Conservation (phyloP, 345 rosid species). For the Linum tenue region DNA sequence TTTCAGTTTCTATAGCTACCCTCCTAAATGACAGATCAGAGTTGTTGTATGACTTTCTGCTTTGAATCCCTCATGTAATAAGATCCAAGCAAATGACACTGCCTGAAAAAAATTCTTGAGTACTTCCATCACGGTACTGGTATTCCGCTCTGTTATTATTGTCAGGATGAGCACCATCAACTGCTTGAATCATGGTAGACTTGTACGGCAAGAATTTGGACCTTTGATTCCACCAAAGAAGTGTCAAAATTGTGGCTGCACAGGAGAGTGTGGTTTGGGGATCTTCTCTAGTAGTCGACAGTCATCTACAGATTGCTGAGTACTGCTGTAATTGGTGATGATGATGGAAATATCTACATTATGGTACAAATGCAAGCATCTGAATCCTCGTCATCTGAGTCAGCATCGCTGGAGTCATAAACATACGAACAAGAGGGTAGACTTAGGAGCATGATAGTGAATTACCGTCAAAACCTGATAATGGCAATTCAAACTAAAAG, state of each 20-base stretch:
- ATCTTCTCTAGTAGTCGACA: background rate
- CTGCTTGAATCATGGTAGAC: constrained; percentile 17
- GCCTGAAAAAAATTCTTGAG: background rate
- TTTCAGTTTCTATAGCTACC: background rate
- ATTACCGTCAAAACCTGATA: background rate
- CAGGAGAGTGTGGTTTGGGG: constrained; percentile 2
- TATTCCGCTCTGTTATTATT: background rate
- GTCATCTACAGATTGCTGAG: constrained; percentile 10
- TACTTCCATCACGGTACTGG: constrained; percentile 6
- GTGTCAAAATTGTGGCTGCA: constrained; percentile 10
- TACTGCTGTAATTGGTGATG: background rate
- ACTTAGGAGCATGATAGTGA: background rate
- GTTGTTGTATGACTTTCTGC: constrained; percentile 6
- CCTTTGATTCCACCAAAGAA: constrained; percentile 13
- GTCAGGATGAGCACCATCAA: background rate
- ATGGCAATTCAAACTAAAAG: background rate
- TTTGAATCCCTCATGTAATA: background rate
- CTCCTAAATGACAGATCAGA: background rate
- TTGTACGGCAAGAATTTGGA: constrained; percentile 15
- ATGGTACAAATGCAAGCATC: constrained; percentile 79
- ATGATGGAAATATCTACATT: constrained; percentile 43
- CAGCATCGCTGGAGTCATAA: constrained; percentile 62
- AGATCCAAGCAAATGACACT: constrained; percentile 11
- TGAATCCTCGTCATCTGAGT: constrained; percentile 70
- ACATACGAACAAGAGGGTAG: constrained; percentile 5